Conservation (phyloP, 2,329 filamentous ascomycete genomes). For the Xylaria sp. region DNA sequence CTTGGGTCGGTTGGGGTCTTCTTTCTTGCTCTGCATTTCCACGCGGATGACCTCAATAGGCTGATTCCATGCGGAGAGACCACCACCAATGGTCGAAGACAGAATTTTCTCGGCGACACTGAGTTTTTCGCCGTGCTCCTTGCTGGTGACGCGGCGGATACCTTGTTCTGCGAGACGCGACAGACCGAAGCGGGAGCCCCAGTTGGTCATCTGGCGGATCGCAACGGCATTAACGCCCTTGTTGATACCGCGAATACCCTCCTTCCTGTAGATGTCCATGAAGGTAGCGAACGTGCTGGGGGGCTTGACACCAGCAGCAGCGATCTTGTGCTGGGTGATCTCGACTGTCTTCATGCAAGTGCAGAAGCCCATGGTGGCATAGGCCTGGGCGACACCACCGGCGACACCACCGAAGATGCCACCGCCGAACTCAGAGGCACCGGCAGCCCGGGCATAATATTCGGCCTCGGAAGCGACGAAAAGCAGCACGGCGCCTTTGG, state of each 20-base stretch:
- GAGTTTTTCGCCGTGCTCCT: conserved; percentile 83
- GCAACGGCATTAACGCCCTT: conserved; percentile 98
- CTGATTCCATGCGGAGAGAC: conserved; percentile 98
- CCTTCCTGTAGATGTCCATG: conserved; percentile 94
- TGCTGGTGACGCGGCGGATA: conserved; percentile 81
- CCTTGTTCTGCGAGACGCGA: conserved; percentile 89
- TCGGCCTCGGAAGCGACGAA: conserved; percentile 99
- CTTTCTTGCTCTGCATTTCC: conserved; percentile 99
- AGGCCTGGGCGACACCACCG: conserved; percentile 96
- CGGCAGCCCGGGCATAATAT: conserved; percentile 86
- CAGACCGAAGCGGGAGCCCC: conserved; percentile 95
- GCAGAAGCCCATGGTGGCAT: conserved; percentile 99
- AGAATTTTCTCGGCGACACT: conserved; percentile 85
- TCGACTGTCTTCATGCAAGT: conserved; percentile 99
- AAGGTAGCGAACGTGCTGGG: conserved; percentile 95
- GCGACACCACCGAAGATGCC: conserved; percentile 93
- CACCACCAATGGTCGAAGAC: conserved; percentile 88
- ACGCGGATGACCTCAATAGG: conserved; percentile 99
- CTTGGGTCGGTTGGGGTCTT: conserved; percentile 96
- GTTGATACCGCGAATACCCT: conserved; percentile 97
- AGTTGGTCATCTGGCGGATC: conserved; percentile 99
- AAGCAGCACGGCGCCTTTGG: conserved; percentile 98
- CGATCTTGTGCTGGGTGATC: conserved; percentile 98
- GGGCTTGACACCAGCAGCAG: conserved; percentile 81
- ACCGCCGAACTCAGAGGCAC: conserved; percentile 85